Base-by-base conservation (phyloP, 2,329 filamentous ascomycete species). In the Alternaria gaisen region DNA sequence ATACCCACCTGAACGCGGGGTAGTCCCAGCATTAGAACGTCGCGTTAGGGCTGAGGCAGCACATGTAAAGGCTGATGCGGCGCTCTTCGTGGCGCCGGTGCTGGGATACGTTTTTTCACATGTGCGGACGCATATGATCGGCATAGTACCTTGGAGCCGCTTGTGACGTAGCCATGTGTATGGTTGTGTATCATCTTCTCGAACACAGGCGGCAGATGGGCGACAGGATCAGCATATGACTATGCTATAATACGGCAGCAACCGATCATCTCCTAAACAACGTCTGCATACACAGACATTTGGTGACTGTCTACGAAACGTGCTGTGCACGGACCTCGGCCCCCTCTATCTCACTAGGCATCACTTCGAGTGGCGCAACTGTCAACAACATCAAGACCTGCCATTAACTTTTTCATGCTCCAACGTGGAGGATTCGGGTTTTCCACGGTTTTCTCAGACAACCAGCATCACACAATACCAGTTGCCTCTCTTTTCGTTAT, bases 1-100 rank as follows among this genome's bases (percentile, higher is more conserved):
- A 58, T 51, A 44, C 22, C 52, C 51, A 42, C 11, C 16, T 34
- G 6, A 58, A 47, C 42, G 61, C 56, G 58, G 61, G 58, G 61
- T 62, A 54, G 44, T 26, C 53, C 47, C 47, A 54, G 42, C 34
- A 53, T 40, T 32, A 22, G 50, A 28, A 28, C 50, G 26, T 20
- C 32, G 26, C 38, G 14, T 20, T 3, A 44, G 22, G 34, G n/a
- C n/a, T 36, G 22, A 41, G 11, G 7, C 18, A 43, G 32, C 32
- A 36, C 14, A n/a, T 38, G 16, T 52, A 40, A 42, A 54, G 28
- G 7, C 38, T 41, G 26, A 4, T 42, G 28, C 48, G 20, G 26
- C n/a, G 24, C 16, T 26, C 42, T n/a, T 47, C 16, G 30, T 46
- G 14, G 32, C 32, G 32, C 32, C 32, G 0, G 32, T 5, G 14